Percentiles rank a stretch among this genome's conserved stretches.
Conservation (phyloP, 2,329 filamentous ascomycete species). For the Conoideocrella luteorostrata region DNA sequence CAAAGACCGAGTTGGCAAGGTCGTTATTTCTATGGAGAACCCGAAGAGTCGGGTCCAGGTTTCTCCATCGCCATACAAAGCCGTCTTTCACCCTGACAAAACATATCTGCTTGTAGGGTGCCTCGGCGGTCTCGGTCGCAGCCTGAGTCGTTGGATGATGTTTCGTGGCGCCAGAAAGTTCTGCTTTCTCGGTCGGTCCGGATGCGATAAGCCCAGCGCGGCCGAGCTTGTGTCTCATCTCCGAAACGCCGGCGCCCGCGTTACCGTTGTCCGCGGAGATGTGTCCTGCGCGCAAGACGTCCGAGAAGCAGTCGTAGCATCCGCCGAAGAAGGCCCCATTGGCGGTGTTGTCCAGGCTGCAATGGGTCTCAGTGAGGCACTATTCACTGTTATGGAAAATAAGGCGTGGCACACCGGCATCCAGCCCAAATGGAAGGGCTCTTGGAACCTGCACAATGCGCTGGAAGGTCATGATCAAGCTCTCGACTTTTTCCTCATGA, state of each 20-base stretch:
- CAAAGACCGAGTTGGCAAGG: slow-evolving; percentile 28
- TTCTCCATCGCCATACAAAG: slow-evolving; percentile 1
- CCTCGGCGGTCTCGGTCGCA: slow-evolving; percentile 26
- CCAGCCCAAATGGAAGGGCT: slow-evolving; percentile 18
- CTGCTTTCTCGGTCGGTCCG: slow-evolving; percentile 24
- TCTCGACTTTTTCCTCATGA: slow-evolving; percentile 26
- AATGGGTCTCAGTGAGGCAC: slow-evolving; percentile 22
- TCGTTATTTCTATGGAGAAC: slow-evolving; percentile 18
- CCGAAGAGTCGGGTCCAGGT: slow-evolving; percentile 6
- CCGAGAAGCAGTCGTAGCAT: slow-evolving; percentile 9
- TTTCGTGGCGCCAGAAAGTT: slow-evolving; percentile 15
- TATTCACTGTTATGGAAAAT: slow-evolving; percentile 12
- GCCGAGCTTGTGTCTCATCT: slow-evolving; percentile 14
- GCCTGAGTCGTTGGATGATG: slow-evolving; percentile 26
- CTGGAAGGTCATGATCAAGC: slow-evolving; percentile 2
- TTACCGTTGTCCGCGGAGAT: slow-evolving; percentile 18
- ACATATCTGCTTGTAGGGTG: slow-evolving; percentile 16
- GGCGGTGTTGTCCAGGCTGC: slow-evolving; percentile 28
- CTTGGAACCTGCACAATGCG: slow-evolving; percentile 19
- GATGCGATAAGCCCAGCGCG: slow-evolving; percentile 19
- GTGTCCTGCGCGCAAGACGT: slow-evolving; percentile 12
- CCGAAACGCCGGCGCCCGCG: slow-evolving; percentile 14
- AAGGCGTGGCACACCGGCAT: slow-evolving; percentile 8
- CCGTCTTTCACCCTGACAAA: slow-evolving; percentile 9
- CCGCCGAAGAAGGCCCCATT: slow-evolving; percentile 7